Conservation (phyloP, 2,329 filamentous ascomycete species). For the Cladosporium sp. region DNA sequence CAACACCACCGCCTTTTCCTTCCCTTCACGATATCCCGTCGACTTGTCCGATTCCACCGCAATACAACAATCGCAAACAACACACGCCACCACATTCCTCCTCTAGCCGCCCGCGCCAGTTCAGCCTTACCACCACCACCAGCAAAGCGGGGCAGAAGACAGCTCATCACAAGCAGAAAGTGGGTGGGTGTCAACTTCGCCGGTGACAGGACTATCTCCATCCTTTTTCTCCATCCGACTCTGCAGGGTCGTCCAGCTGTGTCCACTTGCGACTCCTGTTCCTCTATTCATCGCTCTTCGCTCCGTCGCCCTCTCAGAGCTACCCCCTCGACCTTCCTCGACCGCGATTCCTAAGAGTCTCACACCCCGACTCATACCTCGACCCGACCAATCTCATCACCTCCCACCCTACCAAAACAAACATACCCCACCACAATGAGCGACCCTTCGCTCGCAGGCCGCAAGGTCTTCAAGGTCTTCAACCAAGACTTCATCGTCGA, state of each 20-base stretch:
- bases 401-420: too few relatives aligned
- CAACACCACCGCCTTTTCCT: too few relatives aligned
- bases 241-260: too few relatives aligned
- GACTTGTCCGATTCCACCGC: neutral
- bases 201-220: neutral
- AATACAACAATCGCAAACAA: too few relatives aligned
- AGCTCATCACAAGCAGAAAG: neutral
- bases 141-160: neutral
- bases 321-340: too few relatives aligned
- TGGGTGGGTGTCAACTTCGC: neutral
- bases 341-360: too few relatives aligned
- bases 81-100: neutral
- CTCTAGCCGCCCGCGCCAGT: neutral
- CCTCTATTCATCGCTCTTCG: neutral
- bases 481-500: constrained; percentile 99
- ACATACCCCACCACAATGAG: constrained; percentile 49
- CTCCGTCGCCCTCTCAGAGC: neutral
- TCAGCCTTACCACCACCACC: neutral
- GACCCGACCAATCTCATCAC: too few relatives aligned
- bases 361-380: too few relatives aligned
- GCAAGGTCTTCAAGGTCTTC: constrained; percentile 99
- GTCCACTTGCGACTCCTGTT: neutral
- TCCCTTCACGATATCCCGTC: too few relatives aligned
- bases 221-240: too few relatives aligned
- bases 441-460: constrained; percentile 55